These are phyloP conservation scores for Talaromyces liani DNA, from an alignment of 495 filamentous ascomycete species.

Conservation along the genomic window DNA sequence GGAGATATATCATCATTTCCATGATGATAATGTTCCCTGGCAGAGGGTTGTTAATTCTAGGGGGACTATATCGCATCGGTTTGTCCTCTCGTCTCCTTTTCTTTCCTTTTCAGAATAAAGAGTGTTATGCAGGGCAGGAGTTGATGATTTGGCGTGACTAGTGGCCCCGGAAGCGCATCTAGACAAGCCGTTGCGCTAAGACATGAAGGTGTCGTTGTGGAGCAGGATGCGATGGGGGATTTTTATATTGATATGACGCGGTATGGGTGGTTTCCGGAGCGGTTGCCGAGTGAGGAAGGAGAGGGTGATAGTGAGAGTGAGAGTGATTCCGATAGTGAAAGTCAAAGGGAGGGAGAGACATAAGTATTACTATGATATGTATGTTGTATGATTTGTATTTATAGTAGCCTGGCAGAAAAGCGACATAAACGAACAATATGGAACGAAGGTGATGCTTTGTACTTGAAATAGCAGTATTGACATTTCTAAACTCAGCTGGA, in stretches of 20 bases:
- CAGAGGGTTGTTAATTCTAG: slow-evolving; percentile 86
- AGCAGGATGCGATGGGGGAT: slow-evolving; percentile 57
- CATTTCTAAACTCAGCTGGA: too few relatives aligned
- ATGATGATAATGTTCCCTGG: slow-evolving; percentile 81
- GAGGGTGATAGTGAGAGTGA: slow-evolving; percentile 9
- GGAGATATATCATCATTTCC: slow-evolving; percentile 41
- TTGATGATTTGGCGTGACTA: slow-evolving; percentile 16
- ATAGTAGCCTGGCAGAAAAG: background rate
- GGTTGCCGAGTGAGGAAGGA: slow-evolving; percentile 29
- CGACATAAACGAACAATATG: background rate
- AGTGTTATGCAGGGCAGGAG: too few relatives aligned
- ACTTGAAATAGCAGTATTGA: background rate
- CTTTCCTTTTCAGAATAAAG: too few relatives aligned
- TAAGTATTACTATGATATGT: background rate
- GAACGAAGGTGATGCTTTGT: slow-evolving; percentile 1
- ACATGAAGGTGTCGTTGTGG: slow-evolving; percentile 63
- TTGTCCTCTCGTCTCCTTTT: slow-evolving; percentile 11
- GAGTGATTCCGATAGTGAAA: background rate
- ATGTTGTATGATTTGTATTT: background rate
- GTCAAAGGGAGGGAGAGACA: background rate
- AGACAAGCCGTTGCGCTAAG: slow-evolving; percentile 62
- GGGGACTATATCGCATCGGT: slow-evolving; percentile 81
- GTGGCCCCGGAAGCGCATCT: slow-evolving; percentile 58
- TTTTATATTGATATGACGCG: slow-evolving; percentile 56
- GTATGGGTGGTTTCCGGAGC: slow-evolving; percentile 72